Evolutionary conservation across 2,329 filamentous ascomycete genomes (phyloP), one percentile per base, ranked within the genome.

Genomic region (Xylariaceae sp.): DNA sequence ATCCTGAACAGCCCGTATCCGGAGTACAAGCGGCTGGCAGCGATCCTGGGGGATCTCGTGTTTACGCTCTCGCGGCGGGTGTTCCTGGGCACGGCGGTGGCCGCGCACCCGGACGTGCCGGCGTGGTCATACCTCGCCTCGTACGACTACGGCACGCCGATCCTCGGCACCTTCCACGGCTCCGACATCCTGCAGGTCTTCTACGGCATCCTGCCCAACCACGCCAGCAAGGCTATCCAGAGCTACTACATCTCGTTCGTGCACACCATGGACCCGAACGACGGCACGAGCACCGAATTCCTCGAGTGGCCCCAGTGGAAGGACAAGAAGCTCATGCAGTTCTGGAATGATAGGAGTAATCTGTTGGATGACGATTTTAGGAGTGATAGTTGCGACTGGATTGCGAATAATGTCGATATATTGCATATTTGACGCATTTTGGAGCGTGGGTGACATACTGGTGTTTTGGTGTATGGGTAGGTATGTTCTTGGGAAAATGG

Each of bases 91-190:
- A 55, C 67, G 0, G 71, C 83, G 1, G 66, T 70, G 0, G 51
- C 73, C 1, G 73, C 76, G 12, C 79, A 85, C 59, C 85, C 86
- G 0, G 64, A 72, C 29, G 83, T 91, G 0, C 85, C 86, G 0
- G 75, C 78, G 1, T 95, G 89, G 89, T 90, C 87, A 0, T 95
- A 92, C 73, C 80, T 95, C 1, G 75, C 87, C 0, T 87, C 85
- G 0, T 93, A 93, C 73, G 73, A 88, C 75, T 85, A 87, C 68
- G 87, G 87, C 9, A 88, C 85, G 0, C 87, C 90, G 0, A 73
- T 93, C 46, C 71, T 93, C 0, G 90, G 91, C 18, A 93, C 89
- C 0, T 89, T 91, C 73, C 91, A 95, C 70, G 87, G 74, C 14
- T 84, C 81, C 1, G 90, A 93, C 63, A 64, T 93, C 1, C 63